These are phyloP conservation scores for Fusarium tricinctum DNA, from an alignment of 2,329 filamentous ascomycete genomes.

Conservation along the genomic window DNA sequence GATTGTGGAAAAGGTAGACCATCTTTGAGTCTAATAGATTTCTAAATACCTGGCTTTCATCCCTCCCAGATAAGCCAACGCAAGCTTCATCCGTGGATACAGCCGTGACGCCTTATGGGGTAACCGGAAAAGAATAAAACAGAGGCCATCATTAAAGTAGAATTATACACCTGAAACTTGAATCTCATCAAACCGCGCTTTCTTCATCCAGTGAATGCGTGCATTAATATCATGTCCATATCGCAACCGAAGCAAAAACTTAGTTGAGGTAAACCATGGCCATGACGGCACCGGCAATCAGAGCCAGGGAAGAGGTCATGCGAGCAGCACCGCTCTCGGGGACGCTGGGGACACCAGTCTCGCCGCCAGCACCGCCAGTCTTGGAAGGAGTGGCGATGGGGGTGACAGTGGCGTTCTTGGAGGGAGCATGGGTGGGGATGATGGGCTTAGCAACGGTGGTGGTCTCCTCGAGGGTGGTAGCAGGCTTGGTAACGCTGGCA, in stretches of 20 bases:
- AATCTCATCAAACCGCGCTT: conserved; percentile 47
- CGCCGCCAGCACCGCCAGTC: conserved; percentile 13
- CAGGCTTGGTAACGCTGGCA: conserved; percentile 39
- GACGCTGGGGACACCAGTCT: not conserved
- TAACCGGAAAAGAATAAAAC: conserved; percentile 50
- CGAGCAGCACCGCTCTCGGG: conserved; percentile 34
- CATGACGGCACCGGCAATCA: conserved; percentile 53
- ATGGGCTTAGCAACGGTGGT: conserved; percentile 31
- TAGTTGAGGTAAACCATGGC: conserved; percentile 55
- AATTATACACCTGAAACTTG: conserved; percentile 47
- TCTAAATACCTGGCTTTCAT: conserved; percentile 48
- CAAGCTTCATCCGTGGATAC: conserved; percentile 40
- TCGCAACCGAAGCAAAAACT: conserved; percentile 16
- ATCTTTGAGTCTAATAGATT: conserved; percentile 40
- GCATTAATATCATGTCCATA: conserved; percentile 39
- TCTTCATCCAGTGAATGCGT: conserved; percentile 32
- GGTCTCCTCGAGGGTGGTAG: conserved; percentile 20
- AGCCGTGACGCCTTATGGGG: conserved; percentile 48
- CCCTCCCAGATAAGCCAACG: conserved; percentile 41
- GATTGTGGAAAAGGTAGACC: conserved; percentile 30
- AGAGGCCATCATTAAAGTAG: conserved; percentile 49
- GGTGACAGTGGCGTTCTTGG: conserved; percentile 33
- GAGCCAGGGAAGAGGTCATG: conserved; percentile 52
- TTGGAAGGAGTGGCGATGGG: conserved; percentile 28
- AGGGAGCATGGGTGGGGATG: conserved; percentile 34